Conservation (phyloP, 2,329 filamentous ascomycete genomes). For the Metarhizium brunneum region DNA sequence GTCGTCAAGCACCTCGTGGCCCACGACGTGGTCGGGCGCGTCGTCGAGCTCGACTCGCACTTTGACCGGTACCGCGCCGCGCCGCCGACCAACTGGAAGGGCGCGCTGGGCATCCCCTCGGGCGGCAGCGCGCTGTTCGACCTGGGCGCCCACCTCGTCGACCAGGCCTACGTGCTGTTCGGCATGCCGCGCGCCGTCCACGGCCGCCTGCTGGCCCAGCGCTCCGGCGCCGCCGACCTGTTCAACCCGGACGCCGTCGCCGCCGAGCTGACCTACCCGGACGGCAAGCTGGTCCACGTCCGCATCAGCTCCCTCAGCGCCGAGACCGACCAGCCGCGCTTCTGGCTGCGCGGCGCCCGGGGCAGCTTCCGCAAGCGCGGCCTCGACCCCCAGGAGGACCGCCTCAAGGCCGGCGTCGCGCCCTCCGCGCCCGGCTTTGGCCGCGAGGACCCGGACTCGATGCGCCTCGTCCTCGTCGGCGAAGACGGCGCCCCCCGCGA, state of each 20-base stretch:
- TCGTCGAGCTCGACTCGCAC: slow-evolving; percentile 71
- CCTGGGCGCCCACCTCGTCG: slow-evolving; percentile 66
- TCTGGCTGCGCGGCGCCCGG: slow-evolving; percentile 67
- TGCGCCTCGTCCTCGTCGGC: slow-evolving; percentile 47
- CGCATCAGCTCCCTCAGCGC: slow-evolving; percentile 61
- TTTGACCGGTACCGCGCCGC: slow-evolving; percentile 65
- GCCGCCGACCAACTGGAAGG: slow-evolving; percentile 58
- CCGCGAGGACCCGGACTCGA: slow-evolving; percentile 49
- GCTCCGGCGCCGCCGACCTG: slow-evolving; percentile 35
- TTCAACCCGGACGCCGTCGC: slow-evolving; percentile 50
- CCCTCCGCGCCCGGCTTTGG: slow-evolving; percentile 57
- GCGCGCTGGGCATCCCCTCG: slow-evolving; percentile 43
- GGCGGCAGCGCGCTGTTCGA: slow-evolving; percentile 65
- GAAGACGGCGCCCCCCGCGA: slow-evolving; percentile 41
- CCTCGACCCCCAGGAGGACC: slow-evolving; percentile 68
- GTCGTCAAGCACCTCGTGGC: slow-evolving; percentile 56
- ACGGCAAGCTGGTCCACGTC: slow-evolving; percentile 55
- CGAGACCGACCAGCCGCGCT: slow-evolving; percentile 61
- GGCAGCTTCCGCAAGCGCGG: slow-evolving; percentile 65
- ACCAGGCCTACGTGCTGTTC: slow-evolving; percentile 64
- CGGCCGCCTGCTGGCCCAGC: slow-evolving; percentile 58
- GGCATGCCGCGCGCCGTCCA: slow-evolving; percentile 60
- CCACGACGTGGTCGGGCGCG: slow-evolving; percentile 53
- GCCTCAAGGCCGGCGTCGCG: slow-evolving; percentile 54
- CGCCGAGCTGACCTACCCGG: slow-evolving; percentile 56